phyloP scores from a whole-genome alignment of 495 filamentous ascomycete genomes.

The Xylaria curta region DNA sequence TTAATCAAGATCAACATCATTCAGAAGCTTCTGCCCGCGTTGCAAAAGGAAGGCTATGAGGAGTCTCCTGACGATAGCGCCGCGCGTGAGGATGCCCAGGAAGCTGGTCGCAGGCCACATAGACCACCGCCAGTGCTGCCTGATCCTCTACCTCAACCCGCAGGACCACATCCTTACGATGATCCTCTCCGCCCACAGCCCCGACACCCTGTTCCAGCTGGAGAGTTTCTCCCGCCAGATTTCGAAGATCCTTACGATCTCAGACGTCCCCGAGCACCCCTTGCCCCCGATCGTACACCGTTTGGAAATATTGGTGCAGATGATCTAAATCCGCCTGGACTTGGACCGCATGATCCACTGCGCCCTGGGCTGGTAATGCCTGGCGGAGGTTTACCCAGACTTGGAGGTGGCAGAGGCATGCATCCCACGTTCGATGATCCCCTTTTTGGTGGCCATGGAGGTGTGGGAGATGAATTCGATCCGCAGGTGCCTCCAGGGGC shows the following conservation, averaged over 20 bases:
- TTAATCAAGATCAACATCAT: conserved; percentile 78
- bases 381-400: conserved; percentile 55
- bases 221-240: conserved; percentile 83
- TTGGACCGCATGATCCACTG: conserved; percentile 85
- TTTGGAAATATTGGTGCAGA: conserved; percentile 73
- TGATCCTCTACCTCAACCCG: conserved; percentile 42
- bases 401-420: conserved; percentile 77
- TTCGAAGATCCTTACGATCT: conserved; percentile 96
- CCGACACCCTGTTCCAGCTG: conserved; percentile 69
- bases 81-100: conserved; percentile 41
- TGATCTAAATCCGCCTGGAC: conserved; percentile 85
- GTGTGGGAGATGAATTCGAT: conserved; percentile 54
- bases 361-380: conserved; percentile 62
- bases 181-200: conserved; percentile 67
- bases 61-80: conserved; percentile 52
- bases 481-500: conserved; percentile 65
- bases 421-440: conserved; percentile 95
- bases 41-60: conserved; percentile 80
- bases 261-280: conserved; percentile 66
- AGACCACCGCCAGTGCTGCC: conserved; percentile 36
- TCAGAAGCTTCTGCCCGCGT: conserved; percentile 75
- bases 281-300: conserved; percentile 53
- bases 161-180: conserved; percentile 66
- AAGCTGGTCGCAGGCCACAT: conserved; percentile 53
- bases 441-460: conserved; percentile 71